A percentile compares a stretch with the other conserved stretches of the same genome.
Conservation (phyloP, 1,284 basidiomycete species). For the Cutaneotrichosporon sp. region DNA sequence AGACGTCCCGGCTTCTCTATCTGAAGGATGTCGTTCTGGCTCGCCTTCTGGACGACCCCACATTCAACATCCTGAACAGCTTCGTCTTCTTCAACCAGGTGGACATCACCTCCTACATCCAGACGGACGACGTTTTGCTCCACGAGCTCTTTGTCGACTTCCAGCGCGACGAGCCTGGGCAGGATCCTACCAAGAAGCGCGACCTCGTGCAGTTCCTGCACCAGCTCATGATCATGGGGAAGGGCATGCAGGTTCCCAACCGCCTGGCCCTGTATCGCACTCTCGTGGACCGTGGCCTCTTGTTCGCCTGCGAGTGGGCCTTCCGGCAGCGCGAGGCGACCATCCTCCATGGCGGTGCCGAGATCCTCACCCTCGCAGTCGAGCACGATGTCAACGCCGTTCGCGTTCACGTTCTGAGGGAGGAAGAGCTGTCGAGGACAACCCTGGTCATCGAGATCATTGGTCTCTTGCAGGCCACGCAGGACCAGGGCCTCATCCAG, state of each 20-base stretch:
- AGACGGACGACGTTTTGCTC: constrained; percentile 74
- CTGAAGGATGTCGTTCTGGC: constrained; percentile 98
- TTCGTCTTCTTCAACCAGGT: constrained; percentile 99
- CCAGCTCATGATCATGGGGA: constrained; percentile 92
- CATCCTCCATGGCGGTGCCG: constrained; percentile 79
- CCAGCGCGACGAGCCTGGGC: constrained; percentile 57
- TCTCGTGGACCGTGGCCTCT: constrained; percentile 82
- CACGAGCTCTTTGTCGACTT: constrained; percentile 76
- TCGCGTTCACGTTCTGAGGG: constrained; percentile 77
- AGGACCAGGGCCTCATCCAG: constrained; percentile 84
- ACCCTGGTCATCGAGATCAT: constrained; percentile 77
- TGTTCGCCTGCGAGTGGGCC: constrained; percentile 91
- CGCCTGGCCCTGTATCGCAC: constrained; percentile 86
- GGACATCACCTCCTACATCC: constrained; percentile 91
- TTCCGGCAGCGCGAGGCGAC: constrained; percentile 59
- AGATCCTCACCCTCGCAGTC: constrained; percentile 80
- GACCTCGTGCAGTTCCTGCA: constrained; percentile 86
- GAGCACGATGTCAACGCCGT: constrained; percentile 92
- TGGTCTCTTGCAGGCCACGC: constrained; percentile 71
- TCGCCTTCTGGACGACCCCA: constrained; percentile 90
- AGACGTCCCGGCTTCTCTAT: constrained; percentile 94
- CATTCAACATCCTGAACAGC: constrained; percentile 94
- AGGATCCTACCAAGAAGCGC: constrained; percentile 35
- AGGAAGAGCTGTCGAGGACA: constrained; percentile 61
- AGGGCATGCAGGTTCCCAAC: constrained; percentile 87